These are phyloP conservation scores for Beverwykella pulmonaria DNA, from an alignment of 495 filamentous ascomycete genomes.

Conservation along the genomic window DNA sequence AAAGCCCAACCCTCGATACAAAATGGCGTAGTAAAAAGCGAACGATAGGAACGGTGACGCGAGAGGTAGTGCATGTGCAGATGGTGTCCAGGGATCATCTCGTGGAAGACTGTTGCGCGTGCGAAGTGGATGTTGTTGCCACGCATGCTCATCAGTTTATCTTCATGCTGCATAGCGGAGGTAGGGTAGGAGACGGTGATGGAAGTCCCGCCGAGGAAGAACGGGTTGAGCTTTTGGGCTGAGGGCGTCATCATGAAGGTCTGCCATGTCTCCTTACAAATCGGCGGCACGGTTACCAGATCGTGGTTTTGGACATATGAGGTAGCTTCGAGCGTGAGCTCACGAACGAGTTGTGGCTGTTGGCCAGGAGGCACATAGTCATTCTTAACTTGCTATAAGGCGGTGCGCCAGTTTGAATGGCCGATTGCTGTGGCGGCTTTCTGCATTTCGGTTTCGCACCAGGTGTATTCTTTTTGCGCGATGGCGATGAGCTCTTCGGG, in stretches of 20 bases:
- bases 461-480: conserved; percentile 49
- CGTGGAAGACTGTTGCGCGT: conserved; percentile 51
- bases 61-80: conserved; percentile 52
- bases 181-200: conserved; percentile 58
- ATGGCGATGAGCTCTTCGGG: conserved; percentile 56
- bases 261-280: conserved; percentile 54
- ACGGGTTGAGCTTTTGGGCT: conserved; percentile 49
- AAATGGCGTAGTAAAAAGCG: conserved; percentile 56
- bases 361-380: conserved; percentile 54
- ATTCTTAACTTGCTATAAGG: conserved; percentile 57
- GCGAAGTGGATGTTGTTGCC: conserved; percentile 58
- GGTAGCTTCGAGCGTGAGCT: conserved; percentile 48
- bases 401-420: conserved; percentile 49
- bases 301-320: conserved; percentile 51
- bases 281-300: conserved; percentile 54
- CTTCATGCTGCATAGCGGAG: conserved; percentile 51
- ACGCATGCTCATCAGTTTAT: conserved; percentile 57
- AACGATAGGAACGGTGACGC: conserved; percentile 51
- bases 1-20: conserved; percentile 59
- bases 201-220: conserved; percentile 55
- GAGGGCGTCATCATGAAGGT: conserved; percentile 57
- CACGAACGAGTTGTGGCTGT: conserved; percentile 52
- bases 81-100: conserved; percentile 60
- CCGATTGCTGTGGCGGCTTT: conserved; percentile 44
- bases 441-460: conserved; percentile 51